These are phyloP conservation scores for Mrakiaceae sp. DNA, from an alignment of 1,284 basidiomycete species.

Conservation along the genomic window DNA sequence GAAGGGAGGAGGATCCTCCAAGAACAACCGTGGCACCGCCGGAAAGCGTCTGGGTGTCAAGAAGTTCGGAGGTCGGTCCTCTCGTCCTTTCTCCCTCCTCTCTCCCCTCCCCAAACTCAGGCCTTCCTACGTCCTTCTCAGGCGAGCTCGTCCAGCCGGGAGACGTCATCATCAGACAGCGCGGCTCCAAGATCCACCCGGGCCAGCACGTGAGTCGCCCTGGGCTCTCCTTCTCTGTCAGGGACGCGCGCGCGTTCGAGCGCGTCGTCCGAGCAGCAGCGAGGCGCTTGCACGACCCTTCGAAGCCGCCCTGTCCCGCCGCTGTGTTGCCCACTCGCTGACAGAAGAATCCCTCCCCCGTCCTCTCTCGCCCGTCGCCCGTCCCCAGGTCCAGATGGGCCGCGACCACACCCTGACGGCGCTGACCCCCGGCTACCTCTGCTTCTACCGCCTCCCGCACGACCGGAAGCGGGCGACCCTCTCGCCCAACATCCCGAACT, in stretches of 20 bases:
- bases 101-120: conserved; percentile 1
- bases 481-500: conserved; percentile 24
- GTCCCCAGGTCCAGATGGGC: conserved; percentile 65
- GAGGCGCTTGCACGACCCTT: too few species aligned
- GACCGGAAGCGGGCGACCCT: conserved; percentile 40
- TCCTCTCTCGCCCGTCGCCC: not conserved
- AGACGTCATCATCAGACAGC: conserved; percentile 84
- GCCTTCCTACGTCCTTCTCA: conserved; percentile 26
- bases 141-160: conserved; percentile 83
- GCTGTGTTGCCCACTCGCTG: not conserved
- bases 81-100: not conserved
- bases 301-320: too few species aligned
- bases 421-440: conserved; percentile 73
- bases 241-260: not conserved
- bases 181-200: conserved; percentile 78
- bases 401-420: conserved; percentile 88
- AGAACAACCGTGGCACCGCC: conserved; percentile 80
- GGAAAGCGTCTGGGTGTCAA: conserved; percentile 86
- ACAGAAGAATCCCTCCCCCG: not conserved
- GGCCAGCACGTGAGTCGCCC: conserved; percentile 63
- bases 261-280: too few species aligned
- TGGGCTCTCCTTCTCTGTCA: conserved; percentile 3
- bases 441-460: conserved; percentile 55
- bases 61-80: conserved; percentile 70
- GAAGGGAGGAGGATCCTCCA: conserved; percentile 79